Evolutionary conservation across 23 red algal genomes (phyloP).

Genomic region (Cyanidioschyzon merolae): DNA sequence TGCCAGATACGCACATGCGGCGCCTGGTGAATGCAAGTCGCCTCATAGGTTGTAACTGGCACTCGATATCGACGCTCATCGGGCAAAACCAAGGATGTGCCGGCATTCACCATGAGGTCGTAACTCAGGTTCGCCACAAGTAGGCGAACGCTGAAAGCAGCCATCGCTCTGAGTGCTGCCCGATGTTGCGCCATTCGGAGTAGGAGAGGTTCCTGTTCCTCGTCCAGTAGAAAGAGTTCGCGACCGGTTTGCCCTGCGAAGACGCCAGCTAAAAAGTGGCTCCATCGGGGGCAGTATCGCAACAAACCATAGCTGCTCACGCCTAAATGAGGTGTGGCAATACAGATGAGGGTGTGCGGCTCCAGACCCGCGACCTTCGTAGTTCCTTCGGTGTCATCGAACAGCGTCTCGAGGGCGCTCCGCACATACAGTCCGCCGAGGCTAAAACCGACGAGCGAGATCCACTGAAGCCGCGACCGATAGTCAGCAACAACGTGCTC

Average conservation of each 20-base stretch:
- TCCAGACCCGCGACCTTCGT: not conserved
- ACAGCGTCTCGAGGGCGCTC: not conserved
- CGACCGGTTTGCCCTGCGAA: not conserved
- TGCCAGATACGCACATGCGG: not conserved
- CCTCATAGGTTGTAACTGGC: not conserved
- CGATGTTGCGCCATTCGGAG: not conserved
- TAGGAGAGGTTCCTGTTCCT: not conserved
- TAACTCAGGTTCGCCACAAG: slow-evolving; percentile 6
- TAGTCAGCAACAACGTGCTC: not conserved
- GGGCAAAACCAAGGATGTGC: not conserved
- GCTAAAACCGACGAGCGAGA: not conserved
- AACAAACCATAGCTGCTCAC: not conserved
- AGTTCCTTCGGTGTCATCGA: not conserved
- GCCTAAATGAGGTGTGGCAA: not conserved
- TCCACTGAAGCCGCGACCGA: not conserved
- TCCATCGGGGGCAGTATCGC: slow-evolving; percentile 3
- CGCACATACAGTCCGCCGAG: slow-evolving; percentile 15
- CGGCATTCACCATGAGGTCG: slow-evolving; percentile 13
- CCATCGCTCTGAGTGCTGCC: not conserved
- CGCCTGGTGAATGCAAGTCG: not conserved
- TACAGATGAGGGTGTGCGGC: not conserved
- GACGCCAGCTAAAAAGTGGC: not conserved
- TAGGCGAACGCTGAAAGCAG: not conserved
- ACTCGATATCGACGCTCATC: not conserved
- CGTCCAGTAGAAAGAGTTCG: not conserved